phyloP scores from a whole-genome alignment of 495 filamentous ascomycete genomes.

The Tuber magnatum region DNA sequence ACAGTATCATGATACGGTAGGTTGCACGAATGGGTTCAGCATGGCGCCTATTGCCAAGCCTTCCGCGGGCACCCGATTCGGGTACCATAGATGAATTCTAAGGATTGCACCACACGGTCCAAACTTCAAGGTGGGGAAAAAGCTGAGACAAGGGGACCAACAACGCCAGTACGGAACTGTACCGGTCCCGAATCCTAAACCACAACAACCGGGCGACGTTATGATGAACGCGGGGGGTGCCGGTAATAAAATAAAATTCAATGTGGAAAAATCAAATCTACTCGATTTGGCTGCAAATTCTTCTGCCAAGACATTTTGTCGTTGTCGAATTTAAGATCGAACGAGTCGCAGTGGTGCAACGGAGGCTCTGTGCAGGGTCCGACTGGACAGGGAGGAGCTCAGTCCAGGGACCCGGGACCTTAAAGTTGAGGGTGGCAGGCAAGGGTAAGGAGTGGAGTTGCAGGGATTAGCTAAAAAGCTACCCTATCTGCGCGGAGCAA shows the following conservation, averaged over 20 bases:
- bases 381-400: constrained; percentile 29
- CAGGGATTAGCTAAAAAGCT: constrained; percentile 13
- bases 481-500: constrained; percentile 37
- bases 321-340: constrained; percentile 25
- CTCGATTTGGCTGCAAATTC: constrained; percentile 6
- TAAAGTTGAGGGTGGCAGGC: constrained; percentile 30
- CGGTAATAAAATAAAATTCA: constrained; percentile 1
- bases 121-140: constrained; percentile 16
- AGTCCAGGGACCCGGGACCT: constrained; percentile 38
- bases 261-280: constrained; percentile 17
- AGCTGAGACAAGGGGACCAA: constrained; percentile 31
- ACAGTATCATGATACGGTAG: background rate
- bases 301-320: constrained; percentile 24
- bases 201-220: constrained; percentile 13
- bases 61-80: constrained; percentile 29
- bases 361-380: constrained; percentile 32
- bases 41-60: constrained; percentile 9
- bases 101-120: constrained; percentile 35
- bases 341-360: constrained; percentile 14
- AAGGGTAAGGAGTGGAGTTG: constrained; percentile 18
- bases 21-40: constrained; percentile 5
- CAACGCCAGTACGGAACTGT: background rate
- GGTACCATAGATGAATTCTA: constrained; percentile 19
- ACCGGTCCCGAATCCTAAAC: constrained; percentile 23
- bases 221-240: constrained; percentile 2